A percentile compares a stretch with the other conserved stretches of the same genome.
Conservation (phyloP, 768 basidiomycete species). For the Suillus cothurnatus region DNA sequence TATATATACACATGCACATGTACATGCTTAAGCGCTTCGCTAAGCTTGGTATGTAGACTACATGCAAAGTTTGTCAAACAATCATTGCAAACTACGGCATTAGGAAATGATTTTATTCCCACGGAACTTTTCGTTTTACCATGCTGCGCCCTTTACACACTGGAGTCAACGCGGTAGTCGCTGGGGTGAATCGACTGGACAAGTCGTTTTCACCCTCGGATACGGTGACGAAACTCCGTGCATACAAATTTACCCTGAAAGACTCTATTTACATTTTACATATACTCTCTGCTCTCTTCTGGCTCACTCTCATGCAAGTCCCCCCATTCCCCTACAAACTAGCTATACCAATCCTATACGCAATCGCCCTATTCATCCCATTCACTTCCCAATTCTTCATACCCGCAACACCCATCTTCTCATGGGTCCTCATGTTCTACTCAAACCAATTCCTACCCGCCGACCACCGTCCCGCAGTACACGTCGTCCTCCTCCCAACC, state of each 20-base stretch:
- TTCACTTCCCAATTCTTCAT: conserved; percentile 90
- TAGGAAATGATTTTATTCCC: no score
- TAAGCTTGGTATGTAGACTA: no score
- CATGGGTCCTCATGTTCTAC: conserved; percentile 87
- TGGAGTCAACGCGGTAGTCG: conserved; percentile 49
- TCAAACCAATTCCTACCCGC: conserved; percentile 84
- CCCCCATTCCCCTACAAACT: conserved; percentile 78
- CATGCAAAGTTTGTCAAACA: no score
- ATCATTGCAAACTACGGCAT: no score
- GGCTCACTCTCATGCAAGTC: conserved; percentile 70
- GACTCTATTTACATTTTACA: conserved; percentile 72
- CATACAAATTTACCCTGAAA: conserved; percentile 54
- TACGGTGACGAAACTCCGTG: conserved; percentile 59
- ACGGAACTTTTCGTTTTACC: no score
- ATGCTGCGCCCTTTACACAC: conserved; percentile 10
- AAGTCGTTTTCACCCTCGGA: conserved; percentile 73
- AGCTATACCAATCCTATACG: conserved; percentile 72
- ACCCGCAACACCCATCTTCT: conserved; percentile 84
- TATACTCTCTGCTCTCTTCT: conserved; percentile 61
- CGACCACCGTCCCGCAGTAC: conserved; percentile 75
- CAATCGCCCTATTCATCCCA: conserved; percentile 72
- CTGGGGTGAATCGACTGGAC: conserved; percentile 70
- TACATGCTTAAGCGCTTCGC: no score
- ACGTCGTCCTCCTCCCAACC: conserved; percentile 91
- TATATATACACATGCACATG: no score